Percentiles rank a stretch among this genome's conserved stretches.
Evolutionary conservation across 176 grass and related monocot genomes (phyloP).

Genomic region (Oryza glumipatula): DNA sequence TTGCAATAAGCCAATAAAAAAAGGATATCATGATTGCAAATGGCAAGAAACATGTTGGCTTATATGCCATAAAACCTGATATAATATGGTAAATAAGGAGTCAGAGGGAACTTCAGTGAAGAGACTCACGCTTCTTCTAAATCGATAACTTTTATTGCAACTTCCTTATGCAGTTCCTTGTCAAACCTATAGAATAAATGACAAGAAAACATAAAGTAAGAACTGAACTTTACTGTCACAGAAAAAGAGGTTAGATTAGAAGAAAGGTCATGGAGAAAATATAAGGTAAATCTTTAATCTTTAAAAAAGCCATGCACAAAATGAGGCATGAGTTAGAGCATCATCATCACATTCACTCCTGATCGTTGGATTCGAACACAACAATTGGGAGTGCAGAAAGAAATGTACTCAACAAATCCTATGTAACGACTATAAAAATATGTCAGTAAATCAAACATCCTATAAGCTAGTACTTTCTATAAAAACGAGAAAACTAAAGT

Average conservation of each 20-base stretch:
- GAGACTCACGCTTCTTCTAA: conserved; percentile 94
- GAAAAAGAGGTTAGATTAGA: background rate
- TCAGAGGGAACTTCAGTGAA: conserved; percentile 29
- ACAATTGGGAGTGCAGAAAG: background rate
- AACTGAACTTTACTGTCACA: conserved; percentile 21
- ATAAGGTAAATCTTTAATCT: background rate
- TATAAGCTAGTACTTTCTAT: background rate
- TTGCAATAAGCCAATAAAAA: background rate
- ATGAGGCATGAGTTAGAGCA: background rate
- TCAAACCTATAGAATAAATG: conserved; percentile 69
- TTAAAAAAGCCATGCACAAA: background rate
- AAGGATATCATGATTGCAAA: conserved; percentile 20
- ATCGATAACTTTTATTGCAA: conserved; percentile 99
- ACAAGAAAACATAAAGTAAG: conserved; percentile 19
- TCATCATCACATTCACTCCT: background rate
- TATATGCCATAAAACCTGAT: background rate
- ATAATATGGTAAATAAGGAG: conserved; percentile 25
- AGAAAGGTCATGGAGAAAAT: conserved; percentile 17
- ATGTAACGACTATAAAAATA: background rate
- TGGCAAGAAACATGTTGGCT: conserved; percentile 8
- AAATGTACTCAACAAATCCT: background rate
- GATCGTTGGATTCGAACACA: background rate
- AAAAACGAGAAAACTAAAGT: background rate
- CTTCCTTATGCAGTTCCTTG: conserved; percentile 86
- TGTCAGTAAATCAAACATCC: background rate